phyloP scores from a whole-genome alignment of 805 yeast species.

The Saccharomyces eubayanus region DNA sequence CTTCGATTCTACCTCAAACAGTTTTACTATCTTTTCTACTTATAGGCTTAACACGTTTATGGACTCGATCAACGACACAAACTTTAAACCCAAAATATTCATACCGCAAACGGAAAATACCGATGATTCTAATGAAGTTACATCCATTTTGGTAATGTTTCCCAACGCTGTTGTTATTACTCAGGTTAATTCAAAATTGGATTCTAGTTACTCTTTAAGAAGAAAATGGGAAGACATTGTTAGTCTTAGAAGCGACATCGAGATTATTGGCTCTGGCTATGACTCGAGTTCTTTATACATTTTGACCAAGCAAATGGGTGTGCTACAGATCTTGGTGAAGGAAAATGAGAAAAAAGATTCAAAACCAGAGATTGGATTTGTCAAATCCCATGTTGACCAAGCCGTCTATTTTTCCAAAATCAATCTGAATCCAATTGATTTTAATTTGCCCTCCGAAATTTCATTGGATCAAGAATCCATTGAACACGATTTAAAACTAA shows the following conservation, averaged over 20 bases:
- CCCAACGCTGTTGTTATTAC: conserved; percentile 56
- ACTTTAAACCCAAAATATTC: conserved; percentile 37
- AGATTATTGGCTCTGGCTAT: conserved; percentile 52
- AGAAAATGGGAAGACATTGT: conserved; percentile 78
- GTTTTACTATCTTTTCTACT: conserved; percentile 51
- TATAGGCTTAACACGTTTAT: conserved; percentile 52
- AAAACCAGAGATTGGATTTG: conserved; percentile 28
- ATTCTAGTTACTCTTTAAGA: conserved; percentile 28
- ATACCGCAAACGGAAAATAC: conserved; percentile 36
- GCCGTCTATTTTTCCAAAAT: conserved; percentile 57
- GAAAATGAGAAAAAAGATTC: conserved; percentile 19
- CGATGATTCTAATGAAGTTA: conserved; percentile 9
- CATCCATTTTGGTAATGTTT: conserved; percentile 51
- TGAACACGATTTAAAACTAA: conserved; percentile 42
- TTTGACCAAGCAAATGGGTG: conserved; percentile 51
- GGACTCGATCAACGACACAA: conserved; percentile 6
- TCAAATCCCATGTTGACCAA: conserved; percentile 74
- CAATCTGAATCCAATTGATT: conserved; percentile 37
- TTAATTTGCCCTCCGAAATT: conserved; percentile 38
- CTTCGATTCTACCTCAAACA: conserved; percentile 38
- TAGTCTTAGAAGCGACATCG: conserved; percentile 43
- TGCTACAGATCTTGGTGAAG: conserved; percentile 44
- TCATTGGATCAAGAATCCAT: conserved; percentile 39
- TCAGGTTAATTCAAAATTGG: conserved; percentile 42
- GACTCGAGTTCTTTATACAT: conserved; percentile 42